A percentile compares a stretch with the other conserved stretches of the same genome.
phyloP scores from a whole-genome alignment of 148 eudicot species.

The Diospyros kaki region DNA sequence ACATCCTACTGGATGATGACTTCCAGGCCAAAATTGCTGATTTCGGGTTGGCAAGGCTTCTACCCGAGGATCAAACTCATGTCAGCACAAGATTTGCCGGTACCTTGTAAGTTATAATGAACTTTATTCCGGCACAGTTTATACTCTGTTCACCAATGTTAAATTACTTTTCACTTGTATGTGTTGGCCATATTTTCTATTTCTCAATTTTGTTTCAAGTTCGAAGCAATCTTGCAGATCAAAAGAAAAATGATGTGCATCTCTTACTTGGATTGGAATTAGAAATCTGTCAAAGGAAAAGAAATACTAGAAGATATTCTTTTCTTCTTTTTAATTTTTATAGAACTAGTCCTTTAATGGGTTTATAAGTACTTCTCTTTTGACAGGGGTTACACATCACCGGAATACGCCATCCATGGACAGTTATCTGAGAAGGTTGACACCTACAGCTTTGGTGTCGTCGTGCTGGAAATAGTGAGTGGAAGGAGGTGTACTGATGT shows the following conservation, averaged over 20 bases:
- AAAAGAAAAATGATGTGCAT: too few relatives aligned
- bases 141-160: too few relatives aligned
- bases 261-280: too few relatives aligned
- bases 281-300: neutral
- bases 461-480: slow-evolving; percentile 39
- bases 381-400: slow-evolving; percentile 42
- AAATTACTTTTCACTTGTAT: too few relatives aligned
- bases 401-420: slow-evolving; percentile 48
- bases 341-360: neutral
- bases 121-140: too few relatives aligned
- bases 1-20: slow-evolving; percentile 36
- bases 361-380: neutral
- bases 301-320: neutral
- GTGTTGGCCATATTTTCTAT: too few relatives aligned
- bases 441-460: slow-evolving; percentile 38
- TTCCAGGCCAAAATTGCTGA: slow-evolving; percentile 46
- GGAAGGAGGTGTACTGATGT: slow-evolving; percentile 32
- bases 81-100: slow-evolving; percentile 49
- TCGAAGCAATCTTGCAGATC: too few relatives aligned
- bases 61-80: slow-evolving; percentile 43
- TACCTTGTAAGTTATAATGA: slow-evolving; percentile 35
- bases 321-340: neutral
- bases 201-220: too few relatives aligned
- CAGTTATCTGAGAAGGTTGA: slow-evolving; percentile 47
- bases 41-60: slow-evolving; percentile 44